A percentile compares a stretch with the other conserved stretches of the same genome.
These are phyloP conservation scores for Beauveria varroae DNA, from an alignment of 2,329 filamentous ascomycete genomes.

Conservation along the genomic window DNA sequence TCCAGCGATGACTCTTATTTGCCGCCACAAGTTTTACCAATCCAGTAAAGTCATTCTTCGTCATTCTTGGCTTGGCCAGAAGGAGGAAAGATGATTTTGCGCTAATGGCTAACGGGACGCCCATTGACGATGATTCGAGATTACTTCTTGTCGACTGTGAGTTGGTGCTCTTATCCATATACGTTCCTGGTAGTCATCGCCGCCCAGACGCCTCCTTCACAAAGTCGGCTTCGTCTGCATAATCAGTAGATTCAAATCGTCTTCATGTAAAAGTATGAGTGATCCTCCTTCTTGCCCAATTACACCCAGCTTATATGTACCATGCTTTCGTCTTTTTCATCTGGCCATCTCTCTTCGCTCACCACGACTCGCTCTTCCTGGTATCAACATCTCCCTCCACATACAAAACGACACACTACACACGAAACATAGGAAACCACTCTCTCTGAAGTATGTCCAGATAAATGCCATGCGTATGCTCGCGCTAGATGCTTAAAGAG, in stretches of 20 bases:
- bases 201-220: not conserved
- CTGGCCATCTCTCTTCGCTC: not conserved
- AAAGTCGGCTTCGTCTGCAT: not conserved
- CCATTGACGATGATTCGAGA: too few relatives aligned
- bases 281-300: not conserved
- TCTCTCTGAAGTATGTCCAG: not conserved
- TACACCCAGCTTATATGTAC: not conserved
- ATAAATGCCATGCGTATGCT: slow-evolving; percentile 8
- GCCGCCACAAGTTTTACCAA: not conserved
- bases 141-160: too few relatives aligned
- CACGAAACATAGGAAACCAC: not conserved
- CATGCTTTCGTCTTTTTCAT: not conserved
- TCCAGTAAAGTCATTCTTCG: slow-evolving; percentile 6
- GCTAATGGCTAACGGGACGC: not conserved
- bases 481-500: slow-evolving; percentile 25
- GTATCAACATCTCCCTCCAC: slow-evolving; percentile 4
- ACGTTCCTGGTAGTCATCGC: not conserved
- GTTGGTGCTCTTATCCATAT: not conserved
- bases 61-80: slow-evolving; percentile 1
- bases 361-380: not conserved
- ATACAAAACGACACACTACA: not conserved
- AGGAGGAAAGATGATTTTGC: not conserved
- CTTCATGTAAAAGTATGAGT: not conserved
- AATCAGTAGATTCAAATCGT: not conserved
- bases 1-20: slow-evolving; percentile 7